These are phyloP conservation scores for Diutina siamensis DNA, from an alignment of 1,139 yeast species.

Conservation along the genomic window DNA sequence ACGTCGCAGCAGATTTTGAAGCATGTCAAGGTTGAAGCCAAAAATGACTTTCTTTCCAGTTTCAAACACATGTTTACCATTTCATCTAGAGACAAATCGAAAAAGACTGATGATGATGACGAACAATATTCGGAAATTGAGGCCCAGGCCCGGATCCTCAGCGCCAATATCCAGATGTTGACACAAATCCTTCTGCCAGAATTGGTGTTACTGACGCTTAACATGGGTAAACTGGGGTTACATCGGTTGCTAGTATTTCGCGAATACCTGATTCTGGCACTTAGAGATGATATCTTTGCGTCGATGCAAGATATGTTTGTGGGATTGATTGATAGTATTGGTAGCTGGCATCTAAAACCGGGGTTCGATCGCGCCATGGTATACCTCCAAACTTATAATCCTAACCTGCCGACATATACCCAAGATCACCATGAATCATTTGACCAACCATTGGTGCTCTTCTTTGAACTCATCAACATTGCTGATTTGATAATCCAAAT, in stretches of 20 bases:
- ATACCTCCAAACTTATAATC: slow-evolving; percentile 56
- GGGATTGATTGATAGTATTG: slow-evolving; percentile 51
- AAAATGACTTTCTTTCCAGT: slow-evolving; percentile 39
- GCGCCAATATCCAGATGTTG: slow-evolving; percentile 32
- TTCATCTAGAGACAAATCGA: slow-evolving; percentile 10
- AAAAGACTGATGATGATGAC: slow-evolving; percentile 13
- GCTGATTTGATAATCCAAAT: slow-evolving; percentile 91
- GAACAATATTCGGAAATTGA: slow-evolving; percentile 28
- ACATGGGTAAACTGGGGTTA: slow-evolving; percentile 27
- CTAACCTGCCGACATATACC: slow-evolving; percentile 9
- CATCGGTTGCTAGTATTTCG: slow-evolving; percentile 24
- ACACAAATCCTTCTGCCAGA: slow-evolving; percentile 31
- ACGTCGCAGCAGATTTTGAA: slow-evolving; percentile 28
- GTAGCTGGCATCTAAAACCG: slow-evolving; percentile 58
- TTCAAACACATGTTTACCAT: slow-evolving; percentile 46
- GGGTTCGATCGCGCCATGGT: slow-evolving; percentile 78
- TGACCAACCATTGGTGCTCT: slow-evolving; percentile 67
- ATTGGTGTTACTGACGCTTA: slow-evolving; percentile 25
- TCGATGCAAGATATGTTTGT: slow-evolving; percentile 52
- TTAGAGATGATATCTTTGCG: slow-evolving; percentile 21
- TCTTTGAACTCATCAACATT: slow-evolving; percentile 81
- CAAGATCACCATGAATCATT: background rate
- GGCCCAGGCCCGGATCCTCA: slow-evolving; percentile 32
- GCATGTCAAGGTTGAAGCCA: slow-evolving; percentile 30
- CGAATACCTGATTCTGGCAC: slow-evolving; percentile 22